A percentile compares a stretch with the other conserved stretches of the same genome.
Evolutionary conservation across 805 yeast genomes (phyloP).

Genomic region (Cyberlindnera mississippiensis): DNA sequence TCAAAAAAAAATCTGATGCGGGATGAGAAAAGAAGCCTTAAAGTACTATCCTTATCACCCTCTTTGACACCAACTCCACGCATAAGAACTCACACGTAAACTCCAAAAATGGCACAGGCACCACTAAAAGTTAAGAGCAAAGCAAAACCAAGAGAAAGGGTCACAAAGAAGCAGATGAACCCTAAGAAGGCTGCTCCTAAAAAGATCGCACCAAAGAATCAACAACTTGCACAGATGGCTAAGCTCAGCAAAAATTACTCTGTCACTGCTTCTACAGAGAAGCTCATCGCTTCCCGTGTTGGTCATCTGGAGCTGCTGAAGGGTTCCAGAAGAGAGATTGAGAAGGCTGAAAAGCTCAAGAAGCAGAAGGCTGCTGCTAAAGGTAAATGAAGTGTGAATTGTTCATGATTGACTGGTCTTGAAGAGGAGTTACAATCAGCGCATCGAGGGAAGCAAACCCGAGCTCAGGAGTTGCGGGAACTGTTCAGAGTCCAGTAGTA

Average conservation of each 20-base stretch:
- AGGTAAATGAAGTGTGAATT: background rate
- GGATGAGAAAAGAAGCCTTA: background rate
- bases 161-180: conserved; percentile 60
- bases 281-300: conserved; percentile 79
- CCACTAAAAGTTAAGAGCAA: conserved; percentile 50
- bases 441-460: no score
- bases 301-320: conserved; percentile 90
- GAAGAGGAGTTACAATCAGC: no score
- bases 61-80: background rate
- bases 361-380: conserved; percentile 27
- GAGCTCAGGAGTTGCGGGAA: no score
- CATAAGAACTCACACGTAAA: conserved; percentile 6
- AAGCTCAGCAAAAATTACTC: conserved; percentile 51
- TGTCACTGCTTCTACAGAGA: conserved; percentile 67
- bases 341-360: conserved; percentile 50
- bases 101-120: conserved; percentile 80
- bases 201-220: conserved; percentile 63
- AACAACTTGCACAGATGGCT: conserved; percentile 45
- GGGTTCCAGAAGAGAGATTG: conserved; percentile 84
- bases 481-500: no score
- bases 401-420: no score
- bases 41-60: background rate
- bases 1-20: conserved; percentile 3
- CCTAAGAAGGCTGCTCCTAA: conserved; percentile 73
- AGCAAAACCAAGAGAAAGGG: conserved; percentile 34